phyloP scores from a whole-genome alignment of 2,329 filamentous ascomycete genomes.

The Drechslera avenae region DNA sequence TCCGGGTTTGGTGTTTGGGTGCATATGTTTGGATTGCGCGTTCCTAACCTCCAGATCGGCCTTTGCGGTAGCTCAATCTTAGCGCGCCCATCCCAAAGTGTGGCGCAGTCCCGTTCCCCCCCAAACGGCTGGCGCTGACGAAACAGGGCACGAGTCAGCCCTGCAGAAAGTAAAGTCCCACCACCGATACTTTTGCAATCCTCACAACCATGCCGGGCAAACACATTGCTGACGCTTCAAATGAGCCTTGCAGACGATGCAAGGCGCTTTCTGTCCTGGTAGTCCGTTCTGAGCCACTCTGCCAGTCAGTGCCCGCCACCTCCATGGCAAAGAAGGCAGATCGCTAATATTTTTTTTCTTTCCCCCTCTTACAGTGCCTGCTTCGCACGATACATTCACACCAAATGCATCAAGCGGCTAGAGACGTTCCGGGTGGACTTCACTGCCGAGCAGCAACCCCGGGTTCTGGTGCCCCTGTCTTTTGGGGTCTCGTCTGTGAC shows the following conservation, averaged over 20 bases:
- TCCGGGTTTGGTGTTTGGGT: slow-evolving; percentile 14
- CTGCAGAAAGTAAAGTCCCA: slow-evolving; percentile 4
- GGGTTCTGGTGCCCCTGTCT: slow-evolving; percentile 78
- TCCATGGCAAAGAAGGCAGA: slow-evolving; percentile 2
- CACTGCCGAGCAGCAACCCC: slow-evolving; percentile 53
- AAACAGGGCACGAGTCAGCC: slow-evolving; percentile 14
- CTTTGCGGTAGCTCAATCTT: slow-evolving; percentile 19
- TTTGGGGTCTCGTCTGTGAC: slow-evolving; percentile 80
- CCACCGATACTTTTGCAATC: slow-evolving; percentile 5
- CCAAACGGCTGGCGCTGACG: slow-evolving; percentile 6
- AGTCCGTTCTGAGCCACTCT: slow-evolving; percentile 65
- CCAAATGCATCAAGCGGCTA: slow-evolving; percentile 81
- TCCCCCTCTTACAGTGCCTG: slow-evolving; percentile 62
- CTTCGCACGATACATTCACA: slow-evolving; percentile 76
- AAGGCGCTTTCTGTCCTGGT: slow-evolving; percentile 57
- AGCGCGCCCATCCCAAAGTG: slow-evolving; percentile 14
- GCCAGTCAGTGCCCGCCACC: slow-evolving; percentile 55
- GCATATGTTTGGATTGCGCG: slow-evolving; percentile 26
- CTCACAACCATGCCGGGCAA: slow-evolving; percentile 42
- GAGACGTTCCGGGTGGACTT: slow-evolving; percentile 65
- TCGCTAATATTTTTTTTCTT: slow-evolving; percentile 21
- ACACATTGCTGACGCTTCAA: slow-evolving; percentile 18
- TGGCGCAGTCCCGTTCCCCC: slow-evolving; percentile 19
- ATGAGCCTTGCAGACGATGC: slow-evolving; percentile 62
- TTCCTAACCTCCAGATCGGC: slow-evolving; percentile 24